Conservation (phyloP, 2,329 filamentous ascomycete genomes). For the Ophiocordyceps polyrhachis-furcata region DNA sequence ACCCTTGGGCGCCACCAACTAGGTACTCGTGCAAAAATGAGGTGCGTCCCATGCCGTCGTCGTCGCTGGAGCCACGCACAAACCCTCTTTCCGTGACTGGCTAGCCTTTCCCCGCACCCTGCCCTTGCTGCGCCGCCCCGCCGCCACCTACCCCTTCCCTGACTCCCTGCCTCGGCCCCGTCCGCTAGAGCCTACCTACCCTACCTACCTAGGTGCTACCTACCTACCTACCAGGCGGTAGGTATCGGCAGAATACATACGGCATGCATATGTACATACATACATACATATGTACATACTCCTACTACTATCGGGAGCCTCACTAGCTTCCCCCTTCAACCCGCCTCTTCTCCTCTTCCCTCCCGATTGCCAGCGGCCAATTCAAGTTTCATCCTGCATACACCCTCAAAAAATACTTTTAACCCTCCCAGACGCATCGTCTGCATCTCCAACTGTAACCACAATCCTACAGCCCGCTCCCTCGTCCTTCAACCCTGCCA, state of each 20-base stretch:
- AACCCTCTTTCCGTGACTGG: neutral
- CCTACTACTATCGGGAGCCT: neutral
- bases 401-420: neutral
- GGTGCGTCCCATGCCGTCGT: slow-evolving; percentile 1
- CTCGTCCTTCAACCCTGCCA: slow-evolving; percentile 1
- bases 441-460: slow-evolving; percentile 1
- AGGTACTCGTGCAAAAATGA: slow-evolving; percentile 1
- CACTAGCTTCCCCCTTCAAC: neutral
- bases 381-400: neutral
- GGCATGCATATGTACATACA: too few relatives aligned
- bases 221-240: too few relatives aligned
- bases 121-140: too few relatives aligned
- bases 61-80: neutral
- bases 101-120: too few relatives aligned
- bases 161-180: neutral
- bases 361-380: neutral
- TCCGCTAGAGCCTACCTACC: neutral
- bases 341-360: neutral
- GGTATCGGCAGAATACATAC: too few relatives aligned
- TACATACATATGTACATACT: too few relatives aligned
- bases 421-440: neutral
- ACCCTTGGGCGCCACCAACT: neutral
- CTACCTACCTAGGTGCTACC: too few relatives aligned
- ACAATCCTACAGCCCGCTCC: neutral
- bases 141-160: neutral